Base-by-base conservation (phyloP, 441 rosid genomes). In the Gossypium laxum region DNA sequence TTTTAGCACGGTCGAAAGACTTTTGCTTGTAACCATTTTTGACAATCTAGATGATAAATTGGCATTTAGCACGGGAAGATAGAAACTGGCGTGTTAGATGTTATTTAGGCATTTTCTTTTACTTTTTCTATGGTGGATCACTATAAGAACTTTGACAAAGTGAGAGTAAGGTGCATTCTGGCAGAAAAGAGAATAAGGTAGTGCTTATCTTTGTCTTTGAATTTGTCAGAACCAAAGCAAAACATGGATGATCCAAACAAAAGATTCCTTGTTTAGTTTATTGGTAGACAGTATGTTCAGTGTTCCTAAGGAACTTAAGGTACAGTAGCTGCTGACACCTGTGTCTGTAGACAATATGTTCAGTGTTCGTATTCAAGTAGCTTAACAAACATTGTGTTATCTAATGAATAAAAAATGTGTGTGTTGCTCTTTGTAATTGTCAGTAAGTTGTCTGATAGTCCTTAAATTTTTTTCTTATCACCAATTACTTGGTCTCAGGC, bases 81-180 rank as follows among this genome's bases (percentile, higher is more conserved):
- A 60, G 45, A 60, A 59, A 59, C 12, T 14, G 43, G 45, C 0
- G 0, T 19, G 54, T 64, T 43, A 11, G 52, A 19, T 63, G 68
- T 64, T 64, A 63, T 41, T 41, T 41, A 41, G 50, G 11, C 6
- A 5, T 38, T 28, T 59, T 14, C 43, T 59, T 11, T 5, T 41
- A 17, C 52, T 63, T 41, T 1, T 63, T 19, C 43, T 41, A 4
- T 63, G 6, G 30, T 63, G 52, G 11, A 63, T 63, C 6, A 41
- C 51, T 51, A 19, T 63, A 63, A 63, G 52, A 59, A 63, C 68
- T 11, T 41, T 11, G 43, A 30, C 32, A 63, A 63, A 63, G 65
- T 63, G 68, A 43, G 32, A 60, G 5, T 10, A 41, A 19, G 52
- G 68, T 4, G 0, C 17, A 63, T 41, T 63, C 52, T 41, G 17